Conservation (phyloP, 2,329 filamentous ascomycete genomes). For the Graphilbum ipis-grandicollis region DNA sequence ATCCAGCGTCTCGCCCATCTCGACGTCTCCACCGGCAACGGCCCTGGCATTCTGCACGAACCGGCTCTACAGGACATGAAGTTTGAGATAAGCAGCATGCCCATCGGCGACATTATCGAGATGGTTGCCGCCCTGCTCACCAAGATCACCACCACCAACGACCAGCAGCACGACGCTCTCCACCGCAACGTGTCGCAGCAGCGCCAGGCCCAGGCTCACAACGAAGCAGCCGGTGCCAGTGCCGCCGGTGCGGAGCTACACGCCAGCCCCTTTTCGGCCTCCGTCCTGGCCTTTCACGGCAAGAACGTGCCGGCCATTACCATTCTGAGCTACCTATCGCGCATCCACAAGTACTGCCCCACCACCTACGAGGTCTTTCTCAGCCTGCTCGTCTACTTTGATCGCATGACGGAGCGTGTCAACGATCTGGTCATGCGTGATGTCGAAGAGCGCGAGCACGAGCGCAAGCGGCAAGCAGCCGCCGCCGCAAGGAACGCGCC, state of each 20-base stretch:
- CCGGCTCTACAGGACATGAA: conserved; percentile 38
- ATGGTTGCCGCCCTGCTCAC: conserved; percentile 95
- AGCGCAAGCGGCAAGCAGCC: conserved; percentile 28
- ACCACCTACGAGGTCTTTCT: conserved; percentile 97
- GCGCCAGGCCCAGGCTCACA: conserved; percentile 27
- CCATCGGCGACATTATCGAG: conserved; percentile 91
- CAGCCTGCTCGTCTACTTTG: conserved; percentile 90
- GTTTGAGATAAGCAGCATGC: conserved; percentile 97
- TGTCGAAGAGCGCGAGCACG: too few relatives aligned
- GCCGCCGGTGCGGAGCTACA: conserved; percentile 38
- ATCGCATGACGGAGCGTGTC: conserved; percentile 93
- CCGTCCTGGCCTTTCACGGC: conserved; percentile 86
- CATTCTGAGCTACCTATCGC: conserved; percentile 83
- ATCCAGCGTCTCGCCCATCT: conserved; percentile 77
- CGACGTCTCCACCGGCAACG: conserved; percentile 44
- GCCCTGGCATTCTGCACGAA: conserved; percentile 30
- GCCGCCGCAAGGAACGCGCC: too few relatives aligned
- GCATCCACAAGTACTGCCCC: conserved; percentile 97
- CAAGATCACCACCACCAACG: conserved; percentile 95
- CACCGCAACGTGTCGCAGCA: conserved; percentile 52
- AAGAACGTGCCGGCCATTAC: conserved; percentile 97
- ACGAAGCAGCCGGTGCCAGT: too few relatives aligned
- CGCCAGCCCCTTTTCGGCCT: conserved; percentile 39
- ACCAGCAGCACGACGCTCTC: conserved; percentile 79
- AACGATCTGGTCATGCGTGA: conserved; percentile 63